These are phyloP conservation scores for Thelonectria rubi DNA, from an alignment of 2,329 filamentous ascomycete species.

Conservation along the genomic window DNA sequence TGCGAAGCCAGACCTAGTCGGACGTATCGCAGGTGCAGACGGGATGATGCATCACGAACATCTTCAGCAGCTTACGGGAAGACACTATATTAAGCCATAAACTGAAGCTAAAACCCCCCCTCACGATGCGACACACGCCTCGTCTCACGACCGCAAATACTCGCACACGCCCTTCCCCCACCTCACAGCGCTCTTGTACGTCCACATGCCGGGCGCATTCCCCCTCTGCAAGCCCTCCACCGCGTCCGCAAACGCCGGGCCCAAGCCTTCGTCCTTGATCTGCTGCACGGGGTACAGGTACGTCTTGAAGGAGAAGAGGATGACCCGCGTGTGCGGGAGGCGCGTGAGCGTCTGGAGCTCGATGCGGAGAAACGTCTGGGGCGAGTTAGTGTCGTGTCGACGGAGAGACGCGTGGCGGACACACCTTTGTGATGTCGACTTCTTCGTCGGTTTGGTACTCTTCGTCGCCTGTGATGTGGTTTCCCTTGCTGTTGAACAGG, in stretches of 20 bases:
- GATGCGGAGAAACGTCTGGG: slow-evolving; percentile 52
- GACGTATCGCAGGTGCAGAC: no score
- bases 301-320: slow-evolving; percentile 66
- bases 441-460: slow-evolving; percentile 21
- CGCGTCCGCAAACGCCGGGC: slow-evolving; percentile 57
- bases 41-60: no score
- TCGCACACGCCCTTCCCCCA: slow-evolving; percentile 59
- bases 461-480: slow-evolving; percentile 33
- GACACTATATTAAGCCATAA: no score
- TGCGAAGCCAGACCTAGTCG: no score
- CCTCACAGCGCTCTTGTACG: slow-evolving; percentile 59
- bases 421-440: slow-evolving; percentile 28
- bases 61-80: no score
- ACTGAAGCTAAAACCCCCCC: no score
- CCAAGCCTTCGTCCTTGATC: slow-evolving; percentile 60
- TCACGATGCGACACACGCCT: no score
- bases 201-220: slow-evolving; percentile 64
- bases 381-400: background rate
- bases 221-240: slow-evolving; percentile 61
- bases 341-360: slow-evolving; percentile 63
- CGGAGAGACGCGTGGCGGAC: background rate
- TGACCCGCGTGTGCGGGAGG: slow-evolving; percentile 55
- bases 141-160: slow-evolving; percentile 52
- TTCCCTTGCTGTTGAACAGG: slow-evolving; percentile 23
- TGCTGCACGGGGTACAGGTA: slow-evolving; percentile 59